These are phyloP conservation scores for Lyophyllum semitale DNA, from an alignment of 768 basidiomycete genomes.

Conservation along the genomic window DNA sequence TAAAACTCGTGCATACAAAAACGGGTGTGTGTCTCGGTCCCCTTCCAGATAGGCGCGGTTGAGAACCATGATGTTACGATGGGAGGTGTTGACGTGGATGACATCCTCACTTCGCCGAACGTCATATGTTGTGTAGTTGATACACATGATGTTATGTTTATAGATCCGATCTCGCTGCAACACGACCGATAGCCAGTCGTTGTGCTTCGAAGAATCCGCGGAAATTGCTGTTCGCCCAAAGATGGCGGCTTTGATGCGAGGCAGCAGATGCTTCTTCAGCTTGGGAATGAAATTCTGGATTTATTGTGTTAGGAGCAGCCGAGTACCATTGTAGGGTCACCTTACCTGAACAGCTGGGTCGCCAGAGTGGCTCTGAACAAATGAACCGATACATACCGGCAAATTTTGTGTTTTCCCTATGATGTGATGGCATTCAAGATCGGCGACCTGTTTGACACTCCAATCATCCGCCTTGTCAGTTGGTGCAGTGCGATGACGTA, in stretches of 20 bases:
- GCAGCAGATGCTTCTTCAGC: slow-evolving; percentile 7
- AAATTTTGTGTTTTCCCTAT: not conserved
- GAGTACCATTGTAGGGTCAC: not conserved
- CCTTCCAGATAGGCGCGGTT: slow-evolving; percentile 1
- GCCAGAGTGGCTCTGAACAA: not conserved
- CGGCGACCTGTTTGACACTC: not conserved
- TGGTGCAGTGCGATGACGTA: not conserved
- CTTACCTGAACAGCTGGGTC: slow-evolving; percentile 1
- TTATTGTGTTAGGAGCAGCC: not conserved
- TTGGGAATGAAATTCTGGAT: not conserved
- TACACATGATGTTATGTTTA: slow-evolving; percentile 15
- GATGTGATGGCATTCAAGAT: not conserved
- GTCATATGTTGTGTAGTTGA: slow-evolving; percentile 36
- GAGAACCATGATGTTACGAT: slow-evolving; percentile 24
- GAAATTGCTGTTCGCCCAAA: too few species aligned
- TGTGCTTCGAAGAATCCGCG: not conserved
- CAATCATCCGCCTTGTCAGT: not conserved
- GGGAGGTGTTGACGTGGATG: slow-evolving; percentile 13
- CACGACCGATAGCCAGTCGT: not conserved
- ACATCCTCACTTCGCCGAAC: slow-evolving; percentile 22
- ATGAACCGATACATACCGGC: not conserved
- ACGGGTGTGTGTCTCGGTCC: slow-evolving; percentile 23
- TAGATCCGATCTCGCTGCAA: slow-evolving; percentile 21
- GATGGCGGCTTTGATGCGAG: not conserved
- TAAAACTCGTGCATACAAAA: slow-evolving; percentile 31